These are phyloP conservation scores for Clitoria ternatea DNA, from an alignment of 306 rosid species.

Conservation along the genomic window DNA sequence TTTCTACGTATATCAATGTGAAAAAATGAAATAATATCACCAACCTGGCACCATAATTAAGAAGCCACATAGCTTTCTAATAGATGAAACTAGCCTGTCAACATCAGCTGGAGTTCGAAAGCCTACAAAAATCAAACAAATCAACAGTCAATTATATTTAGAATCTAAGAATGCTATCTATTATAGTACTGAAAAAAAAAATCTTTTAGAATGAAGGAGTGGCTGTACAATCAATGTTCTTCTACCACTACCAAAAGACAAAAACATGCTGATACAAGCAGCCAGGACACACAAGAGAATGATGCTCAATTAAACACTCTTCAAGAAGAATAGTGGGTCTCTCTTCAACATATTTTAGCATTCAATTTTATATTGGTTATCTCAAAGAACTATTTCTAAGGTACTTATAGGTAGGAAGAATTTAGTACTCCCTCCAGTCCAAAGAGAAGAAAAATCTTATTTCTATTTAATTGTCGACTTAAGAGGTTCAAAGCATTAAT, in stretches of 20 bases:
- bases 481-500: too few relatives aligned
- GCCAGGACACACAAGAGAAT: background rate
- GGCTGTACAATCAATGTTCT: background rate
- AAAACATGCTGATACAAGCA: constrained; percentile 8
- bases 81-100: constrained; percentile 65
- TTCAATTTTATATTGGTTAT: constrained; percentile 11
- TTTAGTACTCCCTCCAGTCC: too few relatives aligned
- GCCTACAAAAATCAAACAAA: constrained; percentile 51
- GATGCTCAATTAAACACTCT: background rate
- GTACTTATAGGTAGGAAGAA: background rate
- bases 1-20: constrained; percentile 10
- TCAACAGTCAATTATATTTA: constrained; percentile 21
- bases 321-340: background rate
- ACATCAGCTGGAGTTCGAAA: constrained; percentile 45
- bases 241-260: constrained; percentile 8
- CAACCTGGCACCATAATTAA: constrained; percentile 90
- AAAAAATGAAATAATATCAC: constrained; percentile 21
- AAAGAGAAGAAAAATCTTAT: too few relatives aligned
- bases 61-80: constrained; percentile 72
- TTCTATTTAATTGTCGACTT: too few relatives aligned
- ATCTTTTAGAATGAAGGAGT: constrained; percentile 14
- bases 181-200: background rate
- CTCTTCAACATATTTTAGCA: background rate
- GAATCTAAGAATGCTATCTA: constrained; percentile 9
- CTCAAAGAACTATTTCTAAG: background rate